phyloP scores from a whole-genome alignment of 2,329 filamentous ascomycete genomes.

The Fusarium caatingaense region DNA sequence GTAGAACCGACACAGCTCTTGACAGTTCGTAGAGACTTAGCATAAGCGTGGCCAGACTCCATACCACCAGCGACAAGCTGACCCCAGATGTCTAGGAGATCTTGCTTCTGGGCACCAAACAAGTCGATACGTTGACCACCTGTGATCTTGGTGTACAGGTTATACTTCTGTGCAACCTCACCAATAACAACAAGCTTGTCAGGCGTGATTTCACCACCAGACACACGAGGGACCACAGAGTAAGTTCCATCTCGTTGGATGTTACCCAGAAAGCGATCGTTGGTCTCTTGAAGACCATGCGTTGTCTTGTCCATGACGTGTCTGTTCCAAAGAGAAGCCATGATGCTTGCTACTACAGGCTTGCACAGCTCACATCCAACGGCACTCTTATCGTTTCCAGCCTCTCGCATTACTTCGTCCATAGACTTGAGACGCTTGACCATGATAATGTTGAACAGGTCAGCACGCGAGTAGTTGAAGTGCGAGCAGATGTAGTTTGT shows the following conservation, averaged over 20 bases:
- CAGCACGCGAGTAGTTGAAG: constrained; percentile 84
- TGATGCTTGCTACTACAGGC: constrained; percentile 82
- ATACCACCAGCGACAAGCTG: constrained; percentile 84
- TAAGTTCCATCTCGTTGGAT: constrained; percentile 94
- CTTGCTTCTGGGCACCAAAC: constrained; percentile 91
- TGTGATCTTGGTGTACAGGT: constrained; percentile 91
- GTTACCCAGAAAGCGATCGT: constrained; percentile 88
- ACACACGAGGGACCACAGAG: constrained; percentile 84
- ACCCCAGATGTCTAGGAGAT: constrained; percentile 84
- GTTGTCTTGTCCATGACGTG: constrained; percentile 79
- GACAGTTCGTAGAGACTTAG: constrained; percentile 87
- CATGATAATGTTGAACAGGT: constrained; percentile 90
- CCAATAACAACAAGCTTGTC: constrained; percentile 88
- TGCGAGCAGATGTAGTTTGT: constrained; percentile 88
- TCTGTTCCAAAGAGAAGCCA: constrained; percentile 84
- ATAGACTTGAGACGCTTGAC: constrained; percentile 82
- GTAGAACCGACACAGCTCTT: constrained; percentile 93
- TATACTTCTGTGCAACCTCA: constrained; percentile 84
- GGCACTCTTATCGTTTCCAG: constrained; percentile 77
- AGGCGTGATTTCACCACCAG: constrained; percentile 87
- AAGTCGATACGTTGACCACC: constrained; percentile 92
- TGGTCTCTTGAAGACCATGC: constrained; percentile 88
- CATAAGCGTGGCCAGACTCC: constrained; percentile 92
- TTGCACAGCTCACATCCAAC: constrained; percentile 90
- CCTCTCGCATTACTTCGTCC: constrained; percentile 79